A percentile compares a stretch with the other conserved stretches of the same genome.
These are phyloP conservation scores for Lactifluus rugatus DNA, from an alignment of 768 basidiomycete genomes.

Conservation along the genomic window DNA sequence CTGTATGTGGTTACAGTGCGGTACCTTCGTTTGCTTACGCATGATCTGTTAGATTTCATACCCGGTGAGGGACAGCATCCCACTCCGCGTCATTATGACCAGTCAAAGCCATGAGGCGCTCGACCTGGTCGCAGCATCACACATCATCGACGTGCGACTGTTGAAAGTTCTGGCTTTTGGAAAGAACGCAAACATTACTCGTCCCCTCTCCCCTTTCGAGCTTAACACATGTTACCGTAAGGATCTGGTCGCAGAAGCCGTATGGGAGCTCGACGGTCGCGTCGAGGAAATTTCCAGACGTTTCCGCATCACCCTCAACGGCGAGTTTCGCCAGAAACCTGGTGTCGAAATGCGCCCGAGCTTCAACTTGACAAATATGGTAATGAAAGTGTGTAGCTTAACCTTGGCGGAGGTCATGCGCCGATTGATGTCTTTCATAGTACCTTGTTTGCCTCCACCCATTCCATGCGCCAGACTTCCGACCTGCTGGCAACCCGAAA, in stretches of 20 bases:
- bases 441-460: neutral
- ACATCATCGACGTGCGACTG: conserved; percentile 12
- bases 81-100: conserved; percentile 7
- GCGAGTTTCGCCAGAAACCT: neutral
- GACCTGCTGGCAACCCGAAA: neutral
- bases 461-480: neutral
- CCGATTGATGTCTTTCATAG: no score
- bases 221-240: neutral
- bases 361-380: neutral
- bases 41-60: neutral
- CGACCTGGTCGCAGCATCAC: conserved; percentile 8
- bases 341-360: neutral
- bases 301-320: conserved; percentile 6
- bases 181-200: neutral
- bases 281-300: neutral
- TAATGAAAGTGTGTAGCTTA: conserved; percentile 7
- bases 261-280: neutral
- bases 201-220: neutral
- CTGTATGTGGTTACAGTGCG: neutral
- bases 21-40: neutral
- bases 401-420: neutral
- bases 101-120: neutral
- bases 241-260: conserved; percentile 1
- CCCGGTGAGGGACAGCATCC: neutral
- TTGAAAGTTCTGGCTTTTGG: conserved; percentile 14